Percentiles rank a stretch among this genome's conserved stretches.
Conservation (phyloP, 2,329 filamentous ascomycete genomes). For the Lasiodiplodia theobromae region DNA sequence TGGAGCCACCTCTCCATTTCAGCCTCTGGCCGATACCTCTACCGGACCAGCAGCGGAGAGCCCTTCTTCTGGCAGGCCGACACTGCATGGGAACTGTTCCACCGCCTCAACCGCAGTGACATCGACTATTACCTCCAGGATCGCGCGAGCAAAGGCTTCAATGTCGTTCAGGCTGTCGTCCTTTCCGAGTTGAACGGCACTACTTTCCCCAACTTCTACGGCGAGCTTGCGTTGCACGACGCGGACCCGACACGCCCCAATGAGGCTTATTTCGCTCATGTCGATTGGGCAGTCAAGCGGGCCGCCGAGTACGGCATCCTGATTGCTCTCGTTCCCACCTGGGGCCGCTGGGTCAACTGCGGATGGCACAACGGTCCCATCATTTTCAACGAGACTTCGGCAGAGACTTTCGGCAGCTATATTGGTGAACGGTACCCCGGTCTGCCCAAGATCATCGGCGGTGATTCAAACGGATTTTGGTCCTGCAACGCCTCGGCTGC, state of each 20-base stretch:
- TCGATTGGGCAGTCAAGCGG: slow-evolving; percentile 14
- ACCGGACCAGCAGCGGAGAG: slow-evolving; percentile 10
- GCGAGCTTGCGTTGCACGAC: slow-evolving; percentile 4
- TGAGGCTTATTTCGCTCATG: not conserved
- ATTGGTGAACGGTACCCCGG: slow-evolving; percentile 1
- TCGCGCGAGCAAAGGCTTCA: slow-evolving; percentile 19
- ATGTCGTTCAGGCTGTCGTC: slow-evolving; percentile 15
- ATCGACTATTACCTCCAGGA: slow-evolving; percentile 14
- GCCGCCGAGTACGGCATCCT: slow-evolving; percentile 19
- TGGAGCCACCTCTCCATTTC: slow-evolving; percentile 15
- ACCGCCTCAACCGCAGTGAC: slow-evolving; percentile 18
- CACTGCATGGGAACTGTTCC: slow-evolving; percentile 23
- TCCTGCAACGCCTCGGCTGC: not conserved
- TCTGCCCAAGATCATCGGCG: slow-evolving; percentile 18
- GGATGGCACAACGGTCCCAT: slow-evolving; percentile 11
- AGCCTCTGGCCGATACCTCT: slow-evolving; percentile 2
- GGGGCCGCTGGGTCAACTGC: slow-evolving; percentile 17
- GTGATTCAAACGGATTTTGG: slow-evolving; percentile 12
- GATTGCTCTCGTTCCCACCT: slow-evolving; percentile 14
- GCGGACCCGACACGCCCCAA: slow-evolving; percentile 4
- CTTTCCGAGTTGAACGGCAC: slow-evolving; percentile 9
- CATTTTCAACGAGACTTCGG: slow-evolving; percentile 5
- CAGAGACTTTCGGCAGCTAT: not conserved
- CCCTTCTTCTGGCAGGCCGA: slow-evolving; percentile 17
- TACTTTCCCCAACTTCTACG: slow-evolving; percentile 19